phyloP scores from a whole-genome alignment of 164 flowering plant genomes.

The Macadamia integrifolia region DNA sequence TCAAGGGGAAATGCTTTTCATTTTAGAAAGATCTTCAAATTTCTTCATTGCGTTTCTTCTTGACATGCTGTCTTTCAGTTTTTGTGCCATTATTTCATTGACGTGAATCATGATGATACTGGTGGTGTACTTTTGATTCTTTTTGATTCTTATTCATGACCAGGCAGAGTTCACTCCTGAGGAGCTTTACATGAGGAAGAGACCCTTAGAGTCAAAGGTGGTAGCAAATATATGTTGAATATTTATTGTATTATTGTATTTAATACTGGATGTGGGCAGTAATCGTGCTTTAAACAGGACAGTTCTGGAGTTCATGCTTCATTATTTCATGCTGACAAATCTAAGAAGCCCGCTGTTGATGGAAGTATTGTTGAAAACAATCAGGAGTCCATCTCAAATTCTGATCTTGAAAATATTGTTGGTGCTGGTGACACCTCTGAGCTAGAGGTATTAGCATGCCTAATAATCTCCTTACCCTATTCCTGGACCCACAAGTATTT shows the following conservation, averaged over 20 bases:
- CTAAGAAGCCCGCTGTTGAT: conserved; percentile 30
- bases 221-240: neutral
- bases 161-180: conserved; percentile 93
- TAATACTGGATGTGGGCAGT: conserved; percentile 2
- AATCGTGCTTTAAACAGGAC: conserved; percentile 41
- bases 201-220: conserved; percentile 67
- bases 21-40: neutral
- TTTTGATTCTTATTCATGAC: conserved; percentile 12
- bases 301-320: conserved; percentile 36
- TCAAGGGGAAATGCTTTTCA: neutral
- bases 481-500: conserved; percentile 2
- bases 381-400: conserved; percentile 54
- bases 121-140: neutral
- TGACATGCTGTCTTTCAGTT: neutral
- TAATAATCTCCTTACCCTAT: neutral
- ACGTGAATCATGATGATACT: too few species aligned
- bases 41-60: neutral
- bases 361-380: conserved; percentile 49
- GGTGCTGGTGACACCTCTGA: conserved; percentile 65
- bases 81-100: too few species aligned
- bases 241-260: conserved; percentile 1
- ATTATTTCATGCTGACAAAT: conserved; percentile 29
- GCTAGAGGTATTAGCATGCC: conserved; percentile 54
- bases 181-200: conserved; percentile 66
- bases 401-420: conserved; percentile 78